phyloP scores from a whole-genome alignment of 441 rosid genomes.

The Populus tomentosa region DNA sequence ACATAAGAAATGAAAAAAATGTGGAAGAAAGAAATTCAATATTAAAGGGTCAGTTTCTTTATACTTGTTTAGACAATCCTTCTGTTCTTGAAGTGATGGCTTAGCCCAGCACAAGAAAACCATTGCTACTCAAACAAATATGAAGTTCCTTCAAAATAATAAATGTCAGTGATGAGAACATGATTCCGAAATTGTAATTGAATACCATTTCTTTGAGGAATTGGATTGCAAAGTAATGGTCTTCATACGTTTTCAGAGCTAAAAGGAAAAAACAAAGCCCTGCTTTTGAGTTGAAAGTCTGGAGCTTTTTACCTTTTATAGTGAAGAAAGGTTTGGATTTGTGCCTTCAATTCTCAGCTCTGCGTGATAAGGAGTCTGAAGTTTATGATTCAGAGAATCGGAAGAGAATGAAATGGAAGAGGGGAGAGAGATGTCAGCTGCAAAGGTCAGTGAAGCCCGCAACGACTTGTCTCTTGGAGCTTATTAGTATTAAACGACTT shows the following conservation, averaged over 20 bases:
- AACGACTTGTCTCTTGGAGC: background rate
- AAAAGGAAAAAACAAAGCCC: no score
- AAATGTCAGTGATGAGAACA: slow-evolving; percentile 1
- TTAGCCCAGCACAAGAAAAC: slow-evolving; percentile 77
- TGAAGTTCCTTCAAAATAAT: slow-evolving; percentile 1
- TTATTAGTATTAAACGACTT: background rate
- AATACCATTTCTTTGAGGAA: no score
- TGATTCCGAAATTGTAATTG: background rate
- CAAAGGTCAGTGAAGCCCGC: background rate
- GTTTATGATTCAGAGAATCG: background rate
- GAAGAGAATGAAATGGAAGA: background rate
- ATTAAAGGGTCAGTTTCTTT: background rate
- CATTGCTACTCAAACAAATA: slow-evolving; percentile 33
- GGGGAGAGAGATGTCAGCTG: background rate
- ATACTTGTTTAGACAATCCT: slow-evolving; percentile 69
- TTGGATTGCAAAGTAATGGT: background rate
- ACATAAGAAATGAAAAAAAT: background rate
- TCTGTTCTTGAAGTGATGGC: slow-evolving; percentile 69
- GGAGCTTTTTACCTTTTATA: background rate
- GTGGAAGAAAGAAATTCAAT: background rate
- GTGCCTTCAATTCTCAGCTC: background rate
- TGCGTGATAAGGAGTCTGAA: background rate
- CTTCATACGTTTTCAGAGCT: background rate
- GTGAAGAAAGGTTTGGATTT: background rate
- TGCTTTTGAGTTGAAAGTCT: no score